Evolutionary conservation across 148 eudicot genomes (phyloP).

Genomic region (Hydrangea macrophylla): DNA sequence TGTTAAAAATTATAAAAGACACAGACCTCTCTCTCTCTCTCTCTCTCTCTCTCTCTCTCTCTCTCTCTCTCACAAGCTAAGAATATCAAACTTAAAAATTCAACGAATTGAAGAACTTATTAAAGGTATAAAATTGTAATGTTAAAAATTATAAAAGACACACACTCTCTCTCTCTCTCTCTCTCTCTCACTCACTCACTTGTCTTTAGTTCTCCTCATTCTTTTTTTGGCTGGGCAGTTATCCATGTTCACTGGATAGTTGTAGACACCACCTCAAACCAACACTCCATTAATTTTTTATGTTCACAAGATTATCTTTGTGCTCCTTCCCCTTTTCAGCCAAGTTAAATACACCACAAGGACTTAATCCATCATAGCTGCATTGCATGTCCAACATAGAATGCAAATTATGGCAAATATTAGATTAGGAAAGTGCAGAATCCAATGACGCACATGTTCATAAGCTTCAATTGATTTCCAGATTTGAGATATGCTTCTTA

Average conservation of each 20-base stretch:
- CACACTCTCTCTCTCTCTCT: not conserved
- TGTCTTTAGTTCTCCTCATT: no score
- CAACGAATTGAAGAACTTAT: no score
- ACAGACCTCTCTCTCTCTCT: not conserved
- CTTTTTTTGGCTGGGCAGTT: no score
- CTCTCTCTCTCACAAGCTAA: not conserved
- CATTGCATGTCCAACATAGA: not conserved
- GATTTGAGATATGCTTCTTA: not conserved
- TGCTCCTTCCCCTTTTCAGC: not conserved
- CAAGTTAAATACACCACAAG: not conserved
- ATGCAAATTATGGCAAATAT: not conserved
- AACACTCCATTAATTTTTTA: no score
- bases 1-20: no score
- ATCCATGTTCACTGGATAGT: not conserved
- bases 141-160: no score
- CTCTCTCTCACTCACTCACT: no score
- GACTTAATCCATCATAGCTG: not conserved
- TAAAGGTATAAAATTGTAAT: no score
- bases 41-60: not conserved
- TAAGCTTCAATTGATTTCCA: not conserved
- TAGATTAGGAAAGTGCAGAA: not conserved
- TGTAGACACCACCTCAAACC: not conserved
- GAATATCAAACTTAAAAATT: no score
- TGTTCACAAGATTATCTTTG: no score
- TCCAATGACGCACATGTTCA: not conserved